phyloP scores from a whole-genome alignment of 2,329 filamentous ascomycete species.

The Hymenoscyphus repandus region DNA sequence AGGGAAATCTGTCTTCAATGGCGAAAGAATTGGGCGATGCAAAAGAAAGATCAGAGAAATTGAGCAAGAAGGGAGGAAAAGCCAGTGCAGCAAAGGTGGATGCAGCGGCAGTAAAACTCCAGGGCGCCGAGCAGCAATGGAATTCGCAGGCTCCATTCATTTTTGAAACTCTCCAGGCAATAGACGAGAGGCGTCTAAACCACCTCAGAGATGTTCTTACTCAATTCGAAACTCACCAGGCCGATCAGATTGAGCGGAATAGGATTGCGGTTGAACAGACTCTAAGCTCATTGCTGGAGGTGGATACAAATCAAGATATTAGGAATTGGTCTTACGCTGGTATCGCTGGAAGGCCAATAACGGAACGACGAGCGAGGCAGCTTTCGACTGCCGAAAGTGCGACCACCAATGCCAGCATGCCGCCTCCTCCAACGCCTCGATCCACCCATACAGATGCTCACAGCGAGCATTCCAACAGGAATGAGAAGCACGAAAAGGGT shows the following conservation, averaged over 20 bases:
- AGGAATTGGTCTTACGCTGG: slow-evolving; percentile 55
- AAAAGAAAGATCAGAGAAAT: slow-evolving; percentile 79
- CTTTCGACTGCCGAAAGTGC: slow-evolving; percentile 23
- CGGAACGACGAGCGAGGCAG: slow-evolving; percentile 27
- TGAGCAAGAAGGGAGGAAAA: slow-evolving; percentile 72
- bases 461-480: slow-evolving; percentile 23
- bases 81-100: slow-evolving; percentile 74
- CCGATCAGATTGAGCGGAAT: slow-evolving; percentile 75
- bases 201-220: slow-evolving; percentile 87
- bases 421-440: slow-evolving; percentile 23
- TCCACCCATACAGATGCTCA: slow-evolving; percentile 25
- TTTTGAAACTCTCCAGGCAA: slow-evolving; percentile 84
- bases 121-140: slow-evolving; percentile 81
- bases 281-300: slow-evolving; percentile 75
- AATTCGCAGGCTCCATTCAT: slow-evolving; percentile 91
- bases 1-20: slow-evolving; percentile 72
- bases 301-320: slow-evolving; percentile 84
- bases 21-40: slow-evolving; percentile 81
- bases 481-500: slow-evolving; percentile 1
- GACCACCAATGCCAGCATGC: slow-evolving; percentile 16
- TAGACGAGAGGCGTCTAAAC: slow-evolving; percentile 86
- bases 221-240: slow-evolving; percentile 87
- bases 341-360: slow-evolving; percentile 33
- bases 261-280: slow-evolving; percentile 72
- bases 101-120: slow-evolving; percentile 64